These are phyloP conservation scores for Discostella stelligeroides DNA, from an alignment of 108 stramenopile genomes.

Conservation along the genomic window DNA sequence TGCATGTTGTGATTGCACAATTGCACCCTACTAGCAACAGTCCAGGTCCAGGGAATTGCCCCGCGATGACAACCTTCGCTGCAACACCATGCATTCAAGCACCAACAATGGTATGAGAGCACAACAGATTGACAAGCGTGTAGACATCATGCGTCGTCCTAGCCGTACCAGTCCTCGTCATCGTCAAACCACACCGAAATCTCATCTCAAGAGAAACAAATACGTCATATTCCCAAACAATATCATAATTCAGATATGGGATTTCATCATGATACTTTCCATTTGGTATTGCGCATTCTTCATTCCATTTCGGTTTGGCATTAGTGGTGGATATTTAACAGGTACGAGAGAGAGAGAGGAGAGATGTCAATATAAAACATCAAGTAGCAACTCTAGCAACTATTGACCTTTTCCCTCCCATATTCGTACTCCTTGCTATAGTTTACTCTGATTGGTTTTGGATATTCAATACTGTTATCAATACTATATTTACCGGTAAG, in stretches of 20 bases:
- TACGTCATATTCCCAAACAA: slow-evolving; percentile 53
- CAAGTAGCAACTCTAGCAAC: too few species aligned
- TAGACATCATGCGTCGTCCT: neutral
- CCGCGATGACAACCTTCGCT: too few species aligned
- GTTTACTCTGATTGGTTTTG: slow-evolving; percentile 28
- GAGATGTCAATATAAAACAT: too few species aligned
- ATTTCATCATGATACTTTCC: slow-evolving; percentile 42
- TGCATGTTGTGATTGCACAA: too few species aligned
- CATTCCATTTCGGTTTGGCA: slow-evolving; percentile 50
- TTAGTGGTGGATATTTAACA: slow-evolving; percentile 44
- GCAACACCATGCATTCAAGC: too few species aligned
- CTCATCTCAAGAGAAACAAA: slow-evolving; percentile 25
- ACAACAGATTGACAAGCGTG: neutral
- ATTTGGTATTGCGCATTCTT: slow-evolving; percentile 42
- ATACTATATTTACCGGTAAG: slow-evolving; percentile 39
- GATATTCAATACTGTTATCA: slow-evolving; percentile 46
- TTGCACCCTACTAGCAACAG: too few species aligned
- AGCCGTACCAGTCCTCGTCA: neutral
- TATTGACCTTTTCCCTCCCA: too few species aligned
- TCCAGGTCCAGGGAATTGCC: too few species aligned
- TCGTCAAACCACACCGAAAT: too few species aligned
- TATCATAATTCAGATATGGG: slow-evolving; percentile 39
- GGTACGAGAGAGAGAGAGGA: too few species aligned
- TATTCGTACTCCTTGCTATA: slow-evolving; percentile 27
- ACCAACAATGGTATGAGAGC: too few species aligned